Base-by-base conservation (phyloP, 345 rosid species). In the Ceriops tagal region DNA sequence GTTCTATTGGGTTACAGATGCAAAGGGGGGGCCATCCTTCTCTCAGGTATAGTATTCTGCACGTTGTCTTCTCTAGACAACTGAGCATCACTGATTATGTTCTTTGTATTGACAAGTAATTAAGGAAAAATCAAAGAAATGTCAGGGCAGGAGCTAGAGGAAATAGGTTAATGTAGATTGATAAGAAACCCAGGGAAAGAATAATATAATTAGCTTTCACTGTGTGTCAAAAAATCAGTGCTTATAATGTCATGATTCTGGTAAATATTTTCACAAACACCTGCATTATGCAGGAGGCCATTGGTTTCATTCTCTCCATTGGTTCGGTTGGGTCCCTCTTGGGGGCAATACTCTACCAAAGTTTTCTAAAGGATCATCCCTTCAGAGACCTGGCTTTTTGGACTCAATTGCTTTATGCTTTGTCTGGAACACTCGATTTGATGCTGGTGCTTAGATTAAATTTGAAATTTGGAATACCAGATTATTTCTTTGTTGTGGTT, bases 1-100 rank as follows among this genome's bases (percentile, higher is more conserved):
- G 92, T 92, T 92, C 77, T 92, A 90, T 66, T 92, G 96, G 92
- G 84, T 83, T 65, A 90, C 98, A 31, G 92, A 87, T 77, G 80
- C 95, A 32, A 85, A 88, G 55, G 89, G 79, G 27, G 96, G 95
- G n/a, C 98, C 98, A 63, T 73, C 78, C 66, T 92, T 92, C 81
- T 79, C 85, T 6, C 77, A 82, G 85, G 85, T 77, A 67, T 55
- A 22, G 24, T 15, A 21, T 22, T 55, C 58, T 22, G 58, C 5
- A 55, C 35, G 10, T 62, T 24, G 10, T 62, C 51, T 67, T 39
- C 32, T 61, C 10, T 58, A 27, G 1, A 5, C 32, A 47, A n/a
- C 31, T 9, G 27, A 6, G n/a, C 47, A 7, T 15, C 15, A 6
- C 10, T 24, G 13, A 10, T 9, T 22, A 9, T 55, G 24, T 55